Evolutionary conservation across 805 yeast genomes (phyloP).

Genomic region (Saccharomycopsis malanga): DNA sequence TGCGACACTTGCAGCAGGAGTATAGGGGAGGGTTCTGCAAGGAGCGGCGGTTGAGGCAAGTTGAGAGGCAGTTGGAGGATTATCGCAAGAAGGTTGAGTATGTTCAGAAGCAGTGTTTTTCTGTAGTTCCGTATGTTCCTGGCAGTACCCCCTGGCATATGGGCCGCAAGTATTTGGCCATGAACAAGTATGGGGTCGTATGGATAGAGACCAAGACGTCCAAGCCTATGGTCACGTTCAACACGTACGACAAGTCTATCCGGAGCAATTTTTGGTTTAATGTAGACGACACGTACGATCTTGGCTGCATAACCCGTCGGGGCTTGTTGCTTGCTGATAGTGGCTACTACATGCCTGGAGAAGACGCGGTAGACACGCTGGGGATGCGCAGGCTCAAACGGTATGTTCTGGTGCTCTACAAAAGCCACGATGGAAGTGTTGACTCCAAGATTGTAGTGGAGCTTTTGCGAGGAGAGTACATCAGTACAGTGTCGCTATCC

Average conservation of each 20-base stretch:
- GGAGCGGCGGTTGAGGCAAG: background rate
- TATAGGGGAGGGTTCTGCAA: slow-evolving; percentile 8
- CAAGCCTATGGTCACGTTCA: slow-evolving; percentile 18
- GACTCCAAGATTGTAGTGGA: slow-evolving; percentile 6
- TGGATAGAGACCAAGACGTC: slow-evolving; percentile 23
- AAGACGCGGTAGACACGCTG: slow-evolving; percentile 2
- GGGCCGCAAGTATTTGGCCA: slow-evolving; percentile 21
- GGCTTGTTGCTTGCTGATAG: slow-evolving; percentile 16
- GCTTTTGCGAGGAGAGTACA: slow-evolving; percentile 14
- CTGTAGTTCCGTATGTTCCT: slow-evolving; percentile 17
- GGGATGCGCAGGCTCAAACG: slow-evolving; percentile 10
- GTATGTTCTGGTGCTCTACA: slow-evolving; percentile 7
- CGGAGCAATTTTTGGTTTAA: slow-evolving; percentile 12
- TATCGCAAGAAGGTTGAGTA: slow-evolving; percentile 1
- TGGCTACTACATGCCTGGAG: slow-evolving; percentile 14
- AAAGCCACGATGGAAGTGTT: slow-evolving; percentile 2
- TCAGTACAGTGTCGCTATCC: slow-evolving; percentile 1
- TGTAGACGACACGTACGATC: slow-evolving; percentile 18
- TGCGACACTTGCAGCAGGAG: slow-evolving; percentile 1
- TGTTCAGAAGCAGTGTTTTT: slow-evolving; percentile 3
- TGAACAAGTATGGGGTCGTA: slow-evolving; percentile 15
- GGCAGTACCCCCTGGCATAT: slow-evolving; percentile 18
- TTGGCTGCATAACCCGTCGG: slow-evolving; percentile 7
- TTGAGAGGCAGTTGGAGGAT: slow-evolving; percentile 4
- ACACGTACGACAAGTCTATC: slow-evolving; percentile 13